Evolutionary conservation across 306 rosid species (phyloP).

Genomic region (Argentina anserina): DNA sequence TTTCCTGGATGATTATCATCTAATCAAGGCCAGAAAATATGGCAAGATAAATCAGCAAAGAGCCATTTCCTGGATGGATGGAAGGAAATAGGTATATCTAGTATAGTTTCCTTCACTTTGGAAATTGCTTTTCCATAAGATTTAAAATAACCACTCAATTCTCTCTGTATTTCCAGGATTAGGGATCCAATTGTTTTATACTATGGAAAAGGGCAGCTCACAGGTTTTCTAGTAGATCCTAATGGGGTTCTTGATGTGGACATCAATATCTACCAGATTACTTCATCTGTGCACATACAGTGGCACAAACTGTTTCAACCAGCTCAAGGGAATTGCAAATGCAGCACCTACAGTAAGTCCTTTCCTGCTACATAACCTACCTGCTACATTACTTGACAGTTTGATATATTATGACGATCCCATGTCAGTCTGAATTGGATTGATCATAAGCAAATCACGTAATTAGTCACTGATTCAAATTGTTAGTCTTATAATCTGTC

Average conservation of each 20-base stretch:
- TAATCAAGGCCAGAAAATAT: constrained; percentile 98
- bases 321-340: constrained; percentile 44
- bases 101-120: neutral
- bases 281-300: constrained; percentile 82
- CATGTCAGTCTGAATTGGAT: neutral
- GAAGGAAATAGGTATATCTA: constrained; percentile 77
- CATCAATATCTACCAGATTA: constrained; percentile 77
- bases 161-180: constrained; percentile 51
- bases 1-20: too few species aligned
- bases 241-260: constrained; percentile 87
- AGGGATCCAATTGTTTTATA: constrained; percentile 92
- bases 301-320: constrained; percentile 52
- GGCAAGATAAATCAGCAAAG: constrained; percentile 69
- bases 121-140: constrained; percentile 11
- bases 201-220: constrained; percentile 92
- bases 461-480: neutral
- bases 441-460: neutral
- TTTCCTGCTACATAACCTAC: neutral
- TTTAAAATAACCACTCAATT: constrained; percentile 6
- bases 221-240: constrained; percentile 84
- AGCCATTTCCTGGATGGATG: constrained; percentile 98
- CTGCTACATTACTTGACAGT: neutral
- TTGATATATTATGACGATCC: neutral
- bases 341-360: constrained; percentile 81
- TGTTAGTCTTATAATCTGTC: neutral